Base-by-base conservation (phyloP, 108 stramenopile species). In the Pseudonitzschia pungens region DNA sequence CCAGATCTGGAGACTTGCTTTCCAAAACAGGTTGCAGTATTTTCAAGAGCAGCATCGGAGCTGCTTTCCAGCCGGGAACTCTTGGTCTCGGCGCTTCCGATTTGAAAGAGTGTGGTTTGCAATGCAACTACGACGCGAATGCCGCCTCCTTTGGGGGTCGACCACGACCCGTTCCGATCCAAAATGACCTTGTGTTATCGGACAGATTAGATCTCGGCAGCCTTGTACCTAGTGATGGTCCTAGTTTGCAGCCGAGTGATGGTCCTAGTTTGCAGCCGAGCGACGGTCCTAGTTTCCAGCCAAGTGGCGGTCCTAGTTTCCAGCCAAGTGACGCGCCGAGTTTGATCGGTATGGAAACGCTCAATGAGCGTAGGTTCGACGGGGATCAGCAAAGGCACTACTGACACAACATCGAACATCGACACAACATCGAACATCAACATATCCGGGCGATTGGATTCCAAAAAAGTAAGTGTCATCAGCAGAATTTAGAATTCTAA, bases 31-130 rank as follows among this genome's bases (percentile, higher is more conserved):
- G 60, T 1, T 62, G 60, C 36, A 14, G 3, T 33, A 20, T 21
- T 21, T 62, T 62, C 33, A 40, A 62, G 31, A 33, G 32, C 36
- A 62, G 32, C 33, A 21, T 62, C n/a, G 36, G 16, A 31, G 60
- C 41, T 32, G 60, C 60, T 62, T 62, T 62, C 60, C 32, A 31
- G 16, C 60, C 60, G 29, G 32, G 60, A 62, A 62, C 32, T 40
- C 11, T 33, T 31, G 60, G 60, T 62, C 28, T 33, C 20, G 60
- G 15, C 20, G 12, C 2, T 62, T 4, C 29, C 60, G 33, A 40
- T 33, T 62, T 62, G 36, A 62, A 8, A 31, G 28, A 26, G 14
- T 62, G 60, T 0, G 60, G 15, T 14, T 41, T 62, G 33, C 60
- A 62, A 40, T 62, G 60, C 33, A 28, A 62, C 36, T 55, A 55